Conservation (phyloP, 2,329 filamentous ascomycete species). For the Fusarium brevicatenulatum region DNA sequence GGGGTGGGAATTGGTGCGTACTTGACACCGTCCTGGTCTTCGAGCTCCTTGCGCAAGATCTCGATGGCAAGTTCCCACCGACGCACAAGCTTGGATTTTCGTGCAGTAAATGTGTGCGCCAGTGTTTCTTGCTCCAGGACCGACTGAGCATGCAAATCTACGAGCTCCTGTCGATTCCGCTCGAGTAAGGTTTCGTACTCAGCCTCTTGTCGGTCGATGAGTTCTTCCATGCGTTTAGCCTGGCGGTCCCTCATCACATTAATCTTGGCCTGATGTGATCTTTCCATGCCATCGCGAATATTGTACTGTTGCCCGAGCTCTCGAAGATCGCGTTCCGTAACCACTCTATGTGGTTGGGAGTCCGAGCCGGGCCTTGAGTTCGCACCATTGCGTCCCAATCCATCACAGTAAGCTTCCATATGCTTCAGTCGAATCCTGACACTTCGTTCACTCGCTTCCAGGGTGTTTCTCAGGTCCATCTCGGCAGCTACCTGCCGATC, state of each 20-base stretch:
- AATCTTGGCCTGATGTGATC: slow-evolving; percentile 68
- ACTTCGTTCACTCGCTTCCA: slow-evolving; percentile 67
- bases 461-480: slow-evolving; percentile 64
- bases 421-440: slow-evolving; percentile 68
- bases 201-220: slow-evolving; percentile 63
- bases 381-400: slow-evolving; percentile 54
- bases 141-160: slow-evolving; percentile 59
- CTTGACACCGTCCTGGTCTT: slow-evolving; percentile 54
- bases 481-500: slow-evolving; percentile 71
- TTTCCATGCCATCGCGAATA: slow-evolving; percentile 67
- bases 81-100: slow-evolving; percentile 56
- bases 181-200: slow-evolving; percentile 60
- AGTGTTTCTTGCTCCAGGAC: slow-evolving; percentile 62
- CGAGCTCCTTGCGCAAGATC: slow-evolving; percentile 64
- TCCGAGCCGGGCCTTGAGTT: slow-evolving; percentile 40
- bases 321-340: slow-evolving; percentile 68
- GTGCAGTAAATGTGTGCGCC: slow-evolving; percentile 55
- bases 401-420: slow-evolving; percentile 74
- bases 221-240: slow-evolving; percentile 68
- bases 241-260: slow-evolving; percentile 74
- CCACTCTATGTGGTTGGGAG: slow-evolving; percentile 58
- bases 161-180: slow-evolving; percentile 59
- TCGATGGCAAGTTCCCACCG: slow-evolving; percentile 65
- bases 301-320: slow-evolving; percentile 71
- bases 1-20: slow-evolving; percentile 54